phyloP scores from a whole-genome alignment of 768 basidiomycete species.

The Omphalotus guepiniiformis region DNA sequence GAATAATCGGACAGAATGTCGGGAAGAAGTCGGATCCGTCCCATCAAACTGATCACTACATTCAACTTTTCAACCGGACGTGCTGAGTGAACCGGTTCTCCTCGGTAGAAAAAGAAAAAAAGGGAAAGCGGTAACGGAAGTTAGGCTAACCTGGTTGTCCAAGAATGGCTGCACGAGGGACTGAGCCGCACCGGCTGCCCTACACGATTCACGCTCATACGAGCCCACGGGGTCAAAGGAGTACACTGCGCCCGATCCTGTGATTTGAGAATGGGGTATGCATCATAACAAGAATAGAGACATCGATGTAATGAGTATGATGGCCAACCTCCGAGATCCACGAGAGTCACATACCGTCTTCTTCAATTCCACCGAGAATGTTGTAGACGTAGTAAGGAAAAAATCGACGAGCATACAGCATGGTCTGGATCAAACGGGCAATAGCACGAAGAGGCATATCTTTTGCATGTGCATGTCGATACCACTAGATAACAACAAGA shows the following conservation, averaged over 20 bases:
- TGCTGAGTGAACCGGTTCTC: no score
- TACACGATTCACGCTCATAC: constrained; percentile 95
- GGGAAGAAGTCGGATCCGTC: background rate
- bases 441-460: constrained; percentile 97
- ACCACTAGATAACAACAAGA: constrained; percentile 63
- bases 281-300: constrained; percentile 9
- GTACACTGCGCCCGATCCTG: constrained; percentile 95
- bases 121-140: constrained; percentile 9
- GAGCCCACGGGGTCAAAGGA: constrained; percentile 99
- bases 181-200: constrained; percentile 95
- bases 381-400: constrained; percentile 99
- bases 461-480: constrained; percentile 93
- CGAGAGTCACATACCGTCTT: constrained; percentile 69
- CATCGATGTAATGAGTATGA: constrained; percentile 17
- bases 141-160: constrained; percentile 90
- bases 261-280: background rate
- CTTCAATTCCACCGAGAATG: constrained; percentile 93
- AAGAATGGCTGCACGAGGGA: constrained; percentile 94
- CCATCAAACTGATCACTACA: no score
- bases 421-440: constrained; percentile 96
- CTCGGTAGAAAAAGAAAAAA: constrained; percentile 20
- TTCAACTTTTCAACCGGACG: no score
- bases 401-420: constrained; percentile 94
- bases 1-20: background rate
- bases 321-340: constrained; percentile 14